Conservation (phyloP, 2,329 filamentous ascomycete genomes). For the Pyricularia pennisetigena region DNA sequence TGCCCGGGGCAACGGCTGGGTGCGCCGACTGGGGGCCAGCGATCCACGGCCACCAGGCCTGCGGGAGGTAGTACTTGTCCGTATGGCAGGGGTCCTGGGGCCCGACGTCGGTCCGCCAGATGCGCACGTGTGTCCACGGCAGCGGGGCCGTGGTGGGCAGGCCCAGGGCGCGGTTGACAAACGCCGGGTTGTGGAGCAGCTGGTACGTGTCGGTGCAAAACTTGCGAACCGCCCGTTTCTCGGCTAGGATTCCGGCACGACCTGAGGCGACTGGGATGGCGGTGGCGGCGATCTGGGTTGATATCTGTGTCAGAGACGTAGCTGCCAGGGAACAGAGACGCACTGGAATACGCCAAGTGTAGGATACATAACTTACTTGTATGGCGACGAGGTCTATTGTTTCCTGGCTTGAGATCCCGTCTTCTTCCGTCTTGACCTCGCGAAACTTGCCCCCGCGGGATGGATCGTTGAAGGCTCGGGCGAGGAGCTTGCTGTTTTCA, state of each 20-base stretch:
- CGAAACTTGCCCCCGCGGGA: not conserved
- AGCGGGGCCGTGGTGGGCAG: not conserved
- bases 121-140: slow-evolving; percentile 3
- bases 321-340: not conserved
- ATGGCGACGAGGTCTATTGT: not conserved
- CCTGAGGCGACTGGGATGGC: not conserved
- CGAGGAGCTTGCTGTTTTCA: not conserved
- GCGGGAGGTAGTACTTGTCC: not conserved
- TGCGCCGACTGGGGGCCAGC: not conserved
- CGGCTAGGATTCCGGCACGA: not conserved
- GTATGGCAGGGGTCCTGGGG: not conserved
- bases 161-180: not conserved
- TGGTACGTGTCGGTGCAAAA: slow-evolving; percentile 1
- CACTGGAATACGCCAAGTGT: not conserved
- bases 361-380: not conserved
- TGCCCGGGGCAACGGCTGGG: not conserved
- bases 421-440: not conserved
- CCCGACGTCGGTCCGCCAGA: slow-evolving; percentile 3
- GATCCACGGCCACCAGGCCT: not conserved
- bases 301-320: not conserved
- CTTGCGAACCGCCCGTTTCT: not conserved
- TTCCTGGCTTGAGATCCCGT: not conserved
- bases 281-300: not conserved
- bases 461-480: slow-evolving; percentile 1
- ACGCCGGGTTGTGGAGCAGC: not conserved